A percentile compares a stretch with the other conserved stretches of the same genome.
Evolutionary conservation across 805 yeast genomes (phyloP).

Genomic region (Candida gorgasii): DNA sequence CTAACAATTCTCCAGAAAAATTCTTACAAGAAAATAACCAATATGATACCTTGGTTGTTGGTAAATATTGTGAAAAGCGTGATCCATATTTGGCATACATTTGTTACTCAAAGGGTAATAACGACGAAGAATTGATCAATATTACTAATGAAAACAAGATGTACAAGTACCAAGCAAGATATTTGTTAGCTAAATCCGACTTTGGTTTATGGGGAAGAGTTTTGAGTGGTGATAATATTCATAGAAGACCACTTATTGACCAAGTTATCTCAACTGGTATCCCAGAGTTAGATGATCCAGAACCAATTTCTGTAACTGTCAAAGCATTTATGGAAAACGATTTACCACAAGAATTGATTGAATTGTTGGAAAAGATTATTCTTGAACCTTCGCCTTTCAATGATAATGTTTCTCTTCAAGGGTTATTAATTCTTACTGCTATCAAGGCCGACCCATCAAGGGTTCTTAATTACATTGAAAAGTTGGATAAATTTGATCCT

Average conservation of each 20-base stretch:
- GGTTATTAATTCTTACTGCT: conserved; percentile 88
- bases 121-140: conserved; percentile 83
- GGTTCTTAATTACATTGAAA: conserved; percentile 81
- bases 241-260: conserved; percentile 89
- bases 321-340: conserved; percentile 96
- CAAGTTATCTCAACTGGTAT: conserved; percentile 95
- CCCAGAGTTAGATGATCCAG: conserved; percentile 90
- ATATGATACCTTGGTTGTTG: conserved; percentile 93
- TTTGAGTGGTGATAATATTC: conserved; percentile 69
- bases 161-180: conserved; percentile 99
- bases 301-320: conserved; percentile 89
- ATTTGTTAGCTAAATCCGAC: conserved; percentile 87
- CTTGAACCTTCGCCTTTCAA: conserved; percentile 96
- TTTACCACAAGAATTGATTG: conserved; percentile 89
- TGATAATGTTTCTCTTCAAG: conserved; percentile 94
- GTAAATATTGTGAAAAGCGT: conserved; percentile 98
- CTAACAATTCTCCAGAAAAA: conserved; percentile 96
- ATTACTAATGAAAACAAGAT: conserved; percentile 96
- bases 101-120: conserved; percentile 93
- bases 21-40: conserved; percentile 87
- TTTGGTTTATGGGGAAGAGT: conserved; percentile 79
- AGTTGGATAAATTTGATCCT: conserved; percentile 87
- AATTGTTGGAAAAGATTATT: conserved; percentile 91
- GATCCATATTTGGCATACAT: conserved; percentile 98
- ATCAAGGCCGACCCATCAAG: conserved; percentile 90